Conservation (phyloP, 2,329 filamentous ascomycete genomes). For the Alternaria ventricosa region DNA sequence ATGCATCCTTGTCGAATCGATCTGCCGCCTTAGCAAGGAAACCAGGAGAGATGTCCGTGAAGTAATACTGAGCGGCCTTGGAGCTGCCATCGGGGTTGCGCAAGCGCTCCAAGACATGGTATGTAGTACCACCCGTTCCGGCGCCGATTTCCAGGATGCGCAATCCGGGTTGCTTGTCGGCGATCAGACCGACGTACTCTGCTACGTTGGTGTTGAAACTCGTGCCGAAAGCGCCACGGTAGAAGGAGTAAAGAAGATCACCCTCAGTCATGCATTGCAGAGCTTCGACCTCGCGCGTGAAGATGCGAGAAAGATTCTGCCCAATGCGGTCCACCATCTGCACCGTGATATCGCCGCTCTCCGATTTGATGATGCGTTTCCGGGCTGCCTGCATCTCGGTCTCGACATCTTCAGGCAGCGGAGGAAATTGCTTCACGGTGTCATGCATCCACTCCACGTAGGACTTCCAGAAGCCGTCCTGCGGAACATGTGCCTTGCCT, state of each 20-base stretch:
- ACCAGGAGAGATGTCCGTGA: constrained; percentile 10
- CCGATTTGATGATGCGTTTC: constrained; percentile 2
- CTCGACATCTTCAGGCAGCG: constrained; percentile 2
- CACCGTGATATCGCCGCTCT: constrained; percentile 9
- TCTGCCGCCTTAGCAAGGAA: constrained; percentile 8
- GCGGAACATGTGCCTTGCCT: constrained; percentile 5
- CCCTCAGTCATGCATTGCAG: constrained; percentile 12
- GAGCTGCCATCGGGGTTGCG: constrained; percentile 8
- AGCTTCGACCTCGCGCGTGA: constrained; percentile 8
- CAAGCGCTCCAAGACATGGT: constrained; percentile 7
- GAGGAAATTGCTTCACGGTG: constrained; percentile 5
- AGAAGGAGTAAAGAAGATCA: constrained; percentile 9
- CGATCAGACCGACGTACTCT: constrained; percentile 7
- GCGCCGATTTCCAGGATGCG: constrained; percentile 12
- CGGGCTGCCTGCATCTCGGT: constrained; percentile 7
- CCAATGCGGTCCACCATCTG: constrained; percentile 12
- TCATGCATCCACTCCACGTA: constrained; percentile 13
- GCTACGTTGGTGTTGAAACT: constrained; percentile 12
- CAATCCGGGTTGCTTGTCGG: constrained; percentile 8
- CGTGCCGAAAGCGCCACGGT: constrained; percentile 4
- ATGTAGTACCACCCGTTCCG: constrained; percentile 9
- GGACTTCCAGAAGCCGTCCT: constrained; percentile 9
- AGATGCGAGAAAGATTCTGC: constrained; percentile 8
- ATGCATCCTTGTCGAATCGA: constrained; percentile 2
- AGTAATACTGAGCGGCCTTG: constrained; percentile 8